phyloP scores from a whole-genome alignment of 441 rosid genomes.

The Codiaeum variegatum region DNA sequence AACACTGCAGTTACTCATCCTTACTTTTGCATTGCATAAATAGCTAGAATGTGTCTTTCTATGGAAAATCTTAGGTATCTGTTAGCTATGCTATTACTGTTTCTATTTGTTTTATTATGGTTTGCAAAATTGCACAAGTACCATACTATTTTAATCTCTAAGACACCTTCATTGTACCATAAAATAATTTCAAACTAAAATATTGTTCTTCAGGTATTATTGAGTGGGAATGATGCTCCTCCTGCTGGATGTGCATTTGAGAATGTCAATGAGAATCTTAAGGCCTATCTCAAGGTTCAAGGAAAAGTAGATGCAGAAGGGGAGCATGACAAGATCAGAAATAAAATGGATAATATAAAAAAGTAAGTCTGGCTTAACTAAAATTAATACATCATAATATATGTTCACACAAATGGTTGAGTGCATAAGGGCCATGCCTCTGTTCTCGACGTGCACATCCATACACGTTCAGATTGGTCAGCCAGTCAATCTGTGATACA shows the following conservation, averaged over 20 bases:
- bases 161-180: background rate
- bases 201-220: slow-evolving; percentile 49
- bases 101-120: background rate
- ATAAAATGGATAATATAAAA: slow-evolving; percentile 59
- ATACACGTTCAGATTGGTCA: background rate
- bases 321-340: slow-evolving; percentile 65
- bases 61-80: background rate
- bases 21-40: background rate
- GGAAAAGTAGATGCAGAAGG: slow-evolving; percentile 59
- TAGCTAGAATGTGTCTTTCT: too few relatives aligned
- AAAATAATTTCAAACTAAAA: background rate
- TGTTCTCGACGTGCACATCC: background rate
- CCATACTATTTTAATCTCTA: background rate
- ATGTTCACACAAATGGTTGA: background rate
- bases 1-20: too few relatives aligned
- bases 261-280: slow-evolving; percentile 76
- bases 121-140: background rate
- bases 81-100: background rate
- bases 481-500: background rate
- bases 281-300: slow-evolving; percentile 69
- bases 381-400: background rate
- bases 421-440: background rate
- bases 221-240: slow-evolving; percentile 57
- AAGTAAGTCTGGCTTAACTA: slow-evolving; percentile 41
- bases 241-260: slow-evolving; percentile 76